Percentiles rank a stretch among this genome's conserved stretches.
phyloP scores from a whole-genome alignment of 2,329 filamentous ascomycete genomes.

The Blastomyces gilchristii region DNA sequence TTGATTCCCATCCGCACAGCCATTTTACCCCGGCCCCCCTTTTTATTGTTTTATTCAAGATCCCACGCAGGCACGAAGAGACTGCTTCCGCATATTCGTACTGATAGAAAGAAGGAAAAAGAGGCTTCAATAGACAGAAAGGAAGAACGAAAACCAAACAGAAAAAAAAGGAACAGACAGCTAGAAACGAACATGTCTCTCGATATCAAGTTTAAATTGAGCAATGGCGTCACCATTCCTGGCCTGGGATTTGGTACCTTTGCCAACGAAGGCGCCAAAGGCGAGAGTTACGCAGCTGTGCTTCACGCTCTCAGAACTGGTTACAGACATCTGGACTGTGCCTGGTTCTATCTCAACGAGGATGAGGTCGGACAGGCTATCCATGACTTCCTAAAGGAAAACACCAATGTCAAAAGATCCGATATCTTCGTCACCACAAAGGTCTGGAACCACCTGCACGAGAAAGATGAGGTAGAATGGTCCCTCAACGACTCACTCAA shows the following conservation, averaged over 20 bases:
- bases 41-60: background rate
- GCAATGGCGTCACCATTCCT: conserved; percentile 52
- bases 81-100: background rate
- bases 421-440: conserved; percentile 45
- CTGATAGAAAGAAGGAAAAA: background rate
- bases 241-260: conserved; percentile 55
- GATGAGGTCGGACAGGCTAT: conserved; percentile 44
- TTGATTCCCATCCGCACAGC: background rate
- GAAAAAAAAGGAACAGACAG: background rate
- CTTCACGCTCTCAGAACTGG: conserved; percentile 41
- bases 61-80: background rate
- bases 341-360: conserved; percentile 47
- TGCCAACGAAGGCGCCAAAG: conserved; percentile 52
- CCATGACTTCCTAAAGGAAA: conserved; percentile 45
- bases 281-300: conserved; percentile 48
- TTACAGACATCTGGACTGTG: conserved; percentile 48
- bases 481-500: conserved; percentile 51
- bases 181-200: conserved; percentile 43
- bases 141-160: background rate
- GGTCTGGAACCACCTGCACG: conserved; percentile 45
- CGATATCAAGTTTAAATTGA: conserved; percentile 42
- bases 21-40: background rate
- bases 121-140: background rate
- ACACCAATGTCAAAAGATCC: conserved; percentile 37
- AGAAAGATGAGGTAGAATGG: conserved; percentile 38